Evolutionary conservation across 1,139 yeast genomes (phyloP).

Genomic region (Yamadazyma conglobata): DNA sequence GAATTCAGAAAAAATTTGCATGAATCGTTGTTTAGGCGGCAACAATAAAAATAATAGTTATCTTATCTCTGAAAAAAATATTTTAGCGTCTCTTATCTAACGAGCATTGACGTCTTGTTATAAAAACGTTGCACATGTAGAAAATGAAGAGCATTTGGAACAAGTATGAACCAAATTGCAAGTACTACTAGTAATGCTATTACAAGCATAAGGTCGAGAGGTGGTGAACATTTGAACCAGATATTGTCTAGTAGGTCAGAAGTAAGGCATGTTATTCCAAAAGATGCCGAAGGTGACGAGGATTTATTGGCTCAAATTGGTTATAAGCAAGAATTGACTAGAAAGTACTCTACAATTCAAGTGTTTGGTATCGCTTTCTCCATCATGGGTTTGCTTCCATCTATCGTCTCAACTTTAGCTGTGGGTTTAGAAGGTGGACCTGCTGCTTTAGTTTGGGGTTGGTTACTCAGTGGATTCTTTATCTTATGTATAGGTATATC

Average conservation of each 20-base stretch:
- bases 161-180: constrained; percentile 3
- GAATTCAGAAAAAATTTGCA: too few species aligned
- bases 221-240: constrained; percentile 21
- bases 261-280: constrained; percentile 24
- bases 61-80: too few species aligned
- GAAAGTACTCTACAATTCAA: constrained; percentile 47
- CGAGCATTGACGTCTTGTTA: too few species aligned
- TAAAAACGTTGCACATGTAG: too few species aligned
- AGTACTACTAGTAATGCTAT: constrained; percentile 11
- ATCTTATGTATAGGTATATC: constrained; percentile 56
- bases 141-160: too few species aligned
- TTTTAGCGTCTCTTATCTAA: too few species aligned
- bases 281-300: constrained; percentile 33
- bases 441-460: constrained; percentile 63
- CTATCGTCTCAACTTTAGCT: constrained; percentile 37
- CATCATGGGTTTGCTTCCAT: constrained; percentile 51
- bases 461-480: constrained; percentile 60
- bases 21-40: too few species aligned
- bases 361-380: constrained; percentile 53
- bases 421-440: constrained; percentile 41
- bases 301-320: constrained; percentile 52
- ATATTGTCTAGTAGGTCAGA: constrained; percentile 25
- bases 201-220: constrained; percentile 14
- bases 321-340: constrained; percentile 48
- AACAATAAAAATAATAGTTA: too few species aligned